A percentile compares a stretch with the other conserved stretches of the same genome.
Evolutionary conservation across 1,139 yeast species (phyloP).

Genomic region (Geotrichum europaeum): DNA sequence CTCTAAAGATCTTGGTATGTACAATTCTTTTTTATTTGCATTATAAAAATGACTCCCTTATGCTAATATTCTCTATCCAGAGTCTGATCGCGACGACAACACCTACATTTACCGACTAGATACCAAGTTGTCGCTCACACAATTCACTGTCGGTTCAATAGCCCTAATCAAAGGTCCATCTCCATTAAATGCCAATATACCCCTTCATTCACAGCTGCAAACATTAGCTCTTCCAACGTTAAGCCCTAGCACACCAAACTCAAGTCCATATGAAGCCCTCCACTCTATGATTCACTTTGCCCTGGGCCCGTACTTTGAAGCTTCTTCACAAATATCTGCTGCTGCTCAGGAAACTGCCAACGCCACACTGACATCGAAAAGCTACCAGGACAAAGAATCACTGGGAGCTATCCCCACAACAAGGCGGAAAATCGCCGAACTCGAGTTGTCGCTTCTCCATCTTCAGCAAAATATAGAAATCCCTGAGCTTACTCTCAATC

Average conservation of each 20-base stretch:
- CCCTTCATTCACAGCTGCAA: conserved; percentile 43
- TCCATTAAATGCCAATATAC: conserved; percentile 26
- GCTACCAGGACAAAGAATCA: conserved; percentile 18
- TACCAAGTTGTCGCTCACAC: conserved; percentile 15
- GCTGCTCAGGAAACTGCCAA: conserved; percentile 17
- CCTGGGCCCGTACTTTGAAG: conserved; percentile 49
- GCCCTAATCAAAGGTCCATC: conserved; percentile 46
- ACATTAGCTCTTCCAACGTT: conserved; percentile 28
- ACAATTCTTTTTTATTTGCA: neutral
- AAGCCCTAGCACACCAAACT: conserved; percentile 11
- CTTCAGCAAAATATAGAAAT: conserved; percentile 62
- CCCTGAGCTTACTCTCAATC: conserved; percentile 52
- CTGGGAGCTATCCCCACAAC: conserved; percentile 26
- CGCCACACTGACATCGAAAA: conserved; percentile 5
- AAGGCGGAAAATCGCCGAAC: conserved; percentile 55
- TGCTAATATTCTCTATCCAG: neutral
- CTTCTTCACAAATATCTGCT: conserved; percentile 29
- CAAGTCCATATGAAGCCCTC: conserved; percentile 48
- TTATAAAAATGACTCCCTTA: neutral
- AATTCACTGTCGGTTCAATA: conserved; percentile 24
- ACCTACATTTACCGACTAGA: conserved; percentile 15
- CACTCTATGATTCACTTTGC: conserved; percentile 53
- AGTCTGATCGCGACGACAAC: neutral
- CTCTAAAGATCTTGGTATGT: conserved; percentile 2
- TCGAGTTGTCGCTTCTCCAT: conserved; percentile 62